These are phyloP conservation scores for Barnettozyma hawaiiensis DNA, from an alignment of 1,139 yeast genomes.

Conservation along the genomic window DNA sequence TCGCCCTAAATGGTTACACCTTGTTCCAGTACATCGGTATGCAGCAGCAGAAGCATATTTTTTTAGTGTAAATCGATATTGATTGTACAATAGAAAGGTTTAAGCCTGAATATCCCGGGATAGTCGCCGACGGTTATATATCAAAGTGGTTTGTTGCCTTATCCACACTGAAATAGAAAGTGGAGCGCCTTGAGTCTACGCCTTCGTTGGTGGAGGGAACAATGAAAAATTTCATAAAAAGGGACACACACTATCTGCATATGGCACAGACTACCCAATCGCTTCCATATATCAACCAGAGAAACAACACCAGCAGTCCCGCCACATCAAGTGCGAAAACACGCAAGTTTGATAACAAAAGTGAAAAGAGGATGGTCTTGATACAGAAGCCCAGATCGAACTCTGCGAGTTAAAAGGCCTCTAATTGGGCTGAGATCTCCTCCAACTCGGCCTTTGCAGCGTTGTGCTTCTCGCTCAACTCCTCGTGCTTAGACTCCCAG, in stretches of 20 bases:
- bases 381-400: background rate
- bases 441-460: slow-evolving; percentile 82
- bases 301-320: background rate
- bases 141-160: no score
- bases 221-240: background rate
- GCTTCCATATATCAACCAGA: background rate
- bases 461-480: slow-evolving; percentile 72
- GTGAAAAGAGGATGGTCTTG: slow-evolving; percentile 1
- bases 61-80: no score
- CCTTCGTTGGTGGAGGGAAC: background rate
- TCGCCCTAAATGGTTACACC: no score
- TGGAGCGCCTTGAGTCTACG: background rate
- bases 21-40: no score
- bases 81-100: no score
- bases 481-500: slow-evolving; percentile 89
- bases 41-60: no score
- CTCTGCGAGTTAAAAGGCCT: slow-evolving; percentile 58
- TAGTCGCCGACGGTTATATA: no score
- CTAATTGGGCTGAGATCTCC: slow-evolving; percentile 92
- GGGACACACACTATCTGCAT: background rate
- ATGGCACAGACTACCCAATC: background rate
- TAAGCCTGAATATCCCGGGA: no score
- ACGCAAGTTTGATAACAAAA: slow-evolving; percentile 1
- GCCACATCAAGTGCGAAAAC: background rate
- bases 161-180: background rate